Base-by-base conservation (phyloP, 805 yeast species). In the Starmerella apis region DNA sequence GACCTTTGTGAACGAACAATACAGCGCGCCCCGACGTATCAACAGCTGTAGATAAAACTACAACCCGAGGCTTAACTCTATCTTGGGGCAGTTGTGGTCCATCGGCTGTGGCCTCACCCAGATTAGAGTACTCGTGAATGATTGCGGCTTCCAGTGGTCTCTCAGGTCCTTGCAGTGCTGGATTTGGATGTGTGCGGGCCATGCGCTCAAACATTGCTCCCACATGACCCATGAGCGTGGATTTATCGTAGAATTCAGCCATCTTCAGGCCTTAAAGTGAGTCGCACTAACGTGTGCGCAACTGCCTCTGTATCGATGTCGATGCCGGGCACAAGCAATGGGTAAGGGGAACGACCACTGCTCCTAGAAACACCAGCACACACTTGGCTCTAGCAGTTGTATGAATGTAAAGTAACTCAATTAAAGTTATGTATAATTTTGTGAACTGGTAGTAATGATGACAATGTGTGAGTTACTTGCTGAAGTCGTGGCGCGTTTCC, bases 1-100 rank as follows among this genome's bases (percentile, higher is more conserved):
- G 80, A 2, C 94, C 95, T 65, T 90, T 88, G 63, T 87, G 95
- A 11, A 88, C 59, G 41, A 33, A 38, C 50, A 80, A 72, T 28
- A 84, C 80, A 8, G 44, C 22, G 24, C 14, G 7, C 14, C 36
- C 50, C n/a, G 36, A 24, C 18, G 49, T 20, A 9, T 16, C 35
- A 14, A 20, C 24, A 11, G 50, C 49, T 5, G n/a, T 10, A 16
- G 56, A 48, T 3, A 60, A 37, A 11, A 57, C 47, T 10, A 55
- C 55, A 14, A 59, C 56, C 22, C 60, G 57, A 16, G 53, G 45
- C 48, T 57, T 57, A 13, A 33, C 42, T n/a, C 32, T 23, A 4
- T 50, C 46, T 16, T 38, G 30, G 2, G 35, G 24, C 37, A 39
- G 38, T 4, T 27, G 23, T 20, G 46, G 37, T 2, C 23, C 9